A percentile compares a stretch with the other conserved stretches of the same genome.
phyloP scores from a whole-genome alignment of 2,329 filamentous ascomycete species.

The Ceratocystis alfenasii region DNA sequence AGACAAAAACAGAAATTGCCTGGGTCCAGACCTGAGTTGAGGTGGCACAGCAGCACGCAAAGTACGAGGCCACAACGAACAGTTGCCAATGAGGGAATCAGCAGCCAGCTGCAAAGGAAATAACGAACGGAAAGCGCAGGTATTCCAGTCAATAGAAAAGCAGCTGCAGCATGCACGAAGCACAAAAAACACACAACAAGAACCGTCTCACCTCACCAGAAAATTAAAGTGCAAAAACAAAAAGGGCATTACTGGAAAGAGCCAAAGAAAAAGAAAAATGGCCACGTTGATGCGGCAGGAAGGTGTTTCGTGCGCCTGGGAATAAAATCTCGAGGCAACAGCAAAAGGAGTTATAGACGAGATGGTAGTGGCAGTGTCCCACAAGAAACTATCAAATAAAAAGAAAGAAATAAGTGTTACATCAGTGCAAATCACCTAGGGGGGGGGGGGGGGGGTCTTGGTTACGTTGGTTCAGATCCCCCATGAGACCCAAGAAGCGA shows the following conservation, averaged over 20 bases:
- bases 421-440: background rate
- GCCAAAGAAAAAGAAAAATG: background rate
- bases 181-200: background rate
- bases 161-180: too few relatives aligned
- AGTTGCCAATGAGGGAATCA: background rate
- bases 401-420: conserved; percentile 3
- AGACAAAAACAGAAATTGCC: conserved; percentile 11
- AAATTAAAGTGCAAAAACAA: background rate
- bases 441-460: background rate
- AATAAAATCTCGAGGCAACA: background rate
- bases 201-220: background rate
- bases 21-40: background rate
- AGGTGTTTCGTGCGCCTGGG: background rate
- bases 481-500: background rate
- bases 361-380: background rate
- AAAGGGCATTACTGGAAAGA: background rate
- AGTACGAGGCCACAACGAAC: background rate
- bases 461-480: background rate
- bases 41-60: background rate
- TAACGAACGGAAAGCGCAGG: background rate
- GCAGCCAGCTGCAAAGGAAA: conserved; percentile 8
- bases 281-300: background rate
- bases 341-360: background rate
- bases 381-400: background rate
- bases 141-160: too few relatives aligned